Evolutionary conservation across 169 alveolate genomes (phyloP).

Genomic region (Plasmodium reichenowi): DNA sequence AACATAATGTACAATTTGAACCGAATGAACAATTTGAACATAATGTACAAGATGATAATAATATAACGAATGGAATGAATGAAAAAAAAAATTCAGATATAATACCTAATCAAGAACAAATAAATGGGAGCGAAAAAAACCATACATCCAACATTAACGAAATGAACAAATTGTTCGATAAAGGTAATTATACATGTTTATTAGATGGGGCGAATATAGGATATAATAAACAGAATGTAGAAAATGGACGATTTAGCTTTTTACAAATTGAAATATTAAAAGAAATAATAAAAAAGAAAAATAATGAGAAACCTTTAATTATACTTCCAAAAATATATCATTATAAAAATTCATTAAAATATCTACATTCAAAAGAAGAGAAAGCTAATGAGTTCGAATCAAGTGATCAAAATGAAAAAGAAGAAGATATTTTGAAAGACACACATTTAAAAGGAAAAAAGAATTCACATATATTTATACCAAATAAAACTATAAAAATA

Average conservation of each 20-base stretch:
- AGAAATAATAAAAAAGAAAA: constrained; percentile 65
- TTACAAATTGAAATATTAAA: constrained; percentile 68
- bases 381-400: background rate
- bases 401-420: too few species aligned
- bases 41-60: background rate
- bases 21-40: too few species aligned
- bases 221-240: constrained; percentile 71
- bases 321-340: constrained; percentile 70
- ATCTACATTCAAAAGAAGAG: constrained; percentile 4
- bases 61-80: background rate
- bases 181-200: constrained; percentile 60
- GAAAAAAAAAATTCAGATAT: background rate
- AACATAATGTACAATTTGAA: background rate
- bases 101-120: background rate
- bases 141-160: background rate
- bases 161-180: constrained; percentile 25
- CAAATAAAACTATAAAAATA: constrained; percentile 61
- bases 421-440: too few species aligned
- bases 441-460: too few species aligned
- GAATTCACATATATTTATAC: constrained; percentile 21
- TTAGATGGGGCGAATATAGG: constrained; percentile 76
- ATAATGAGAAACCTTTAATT: constrained; percentile 65
- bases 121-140: background rate
- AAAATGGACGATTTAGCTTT: constrained; percentile 62
- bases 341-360: constrained; percentile 56